Evolutionary conservation across 2,329 filamentous ascomycete genomes (phyloP).

Genomic region (Neonectria coccinea): DNA sequence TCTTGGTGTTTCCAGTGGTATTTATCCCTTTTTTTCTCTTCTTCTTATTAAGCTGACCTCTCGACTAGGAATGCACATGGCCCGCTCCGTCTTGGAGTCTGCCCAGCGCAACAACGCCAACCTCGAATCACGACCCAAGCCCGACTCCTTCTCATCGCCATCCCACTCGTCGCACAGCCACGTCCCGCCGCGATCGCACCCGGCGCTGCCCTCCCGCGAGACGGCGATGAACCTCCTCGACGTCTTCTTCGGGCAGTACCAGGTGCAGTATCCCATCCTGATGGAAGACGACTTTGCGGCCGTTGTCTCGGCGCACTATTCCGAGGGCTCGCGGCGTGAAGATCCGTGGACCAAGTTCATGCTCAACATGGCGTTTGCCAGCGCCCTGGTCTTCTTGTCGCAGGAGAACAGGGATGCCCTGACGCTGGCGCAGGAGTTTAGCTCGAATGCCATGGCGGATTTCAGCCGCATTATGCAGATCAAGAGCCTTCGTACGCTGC

Average conservation of each 20-base stretch:
- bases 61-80: conserved; percentile 26
- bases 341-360: conserved; percentile 36
- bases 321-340: conserved; percentile 5
- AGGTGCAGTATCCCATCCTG: conserved; percentile 41
- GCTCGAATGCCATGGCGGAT: conserved; percentile 33
- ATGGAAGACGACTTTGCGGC: conserved; percentile 32
- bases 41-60: not conserved
- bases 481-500: conserved; percentile 36
- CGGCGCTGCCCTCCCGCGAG: conserved; percentile 31
- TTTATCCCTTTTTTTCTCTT: not conserved
- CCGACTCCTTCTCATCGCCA: conserved; percentile 9
- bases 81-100: conserved; percentile 30
- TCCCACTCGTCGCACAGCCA: conserved; percentile 17
- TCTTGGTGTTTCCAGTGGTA: conserved; percentile 29
- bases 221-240: conserved; percentile 35
- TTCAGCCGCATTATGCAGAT: conserved; percentile 35
- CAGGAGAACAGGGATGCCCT: conserved; percentile 36
- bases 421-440: conserved; percentile 33
- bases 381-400: conserved; percentile 33
- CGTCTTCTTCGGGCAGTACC: conserved; percentile 40
- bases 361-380: conserved; percentile 39
- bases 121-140: conserved; percentile 10
- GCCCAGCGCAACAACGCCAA: conserved; percentile 28
- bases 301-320: conserved; percentile 17
- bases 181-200: not conserved